phyloP scores from a whole-genome alignment of 108 stramenopile genomes.

The Seminavis robusta region DNA sequence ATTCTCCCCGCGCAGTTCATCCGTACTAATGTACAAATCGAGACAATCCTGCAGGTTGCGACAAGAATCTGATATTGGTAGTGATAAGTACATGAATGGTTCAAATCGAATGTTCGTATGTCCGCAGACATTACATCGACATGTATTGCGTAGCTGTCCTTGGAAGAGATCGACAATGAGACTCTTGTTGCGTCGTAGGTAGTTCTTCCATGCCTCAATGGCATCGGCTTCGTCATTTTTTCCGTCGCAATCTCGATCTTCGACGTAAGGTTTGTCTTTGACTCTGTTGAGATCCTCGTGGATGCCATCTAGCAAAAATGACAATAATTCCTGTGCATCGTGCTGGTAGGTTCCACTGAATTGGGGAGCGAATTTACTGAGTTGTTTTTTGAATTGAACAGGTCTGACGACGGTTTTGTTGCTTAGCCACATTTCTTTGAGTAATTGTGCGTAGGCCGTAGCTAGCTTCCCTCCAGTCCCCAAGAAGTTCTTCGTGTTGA shows the following conservation, averaged over 20 bases:
- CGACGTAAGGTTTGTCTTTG: constrained; percentile 73
- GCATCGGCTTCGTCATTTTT: constrained; percentile 77
- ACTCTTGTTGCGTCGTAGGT: constrained; percentile 79
- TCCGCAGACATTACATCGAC: constrained; percentile 69
- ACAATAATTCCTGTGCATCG: constrained; percentile 89
- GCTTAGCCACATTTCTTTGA: constrained; percentile 86
- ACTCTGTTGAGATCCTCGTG: constrained; percentile 96
- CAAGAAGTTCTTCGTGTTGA: constrained; percentile 86
- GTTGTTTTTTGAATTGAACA: constrained; percentile 58
- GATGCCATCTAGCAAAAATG: constrained; percentile 85
- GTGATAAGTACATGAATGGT: constrained; percentile 92
- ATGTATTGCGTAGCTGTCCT: constrained; percentile 89
- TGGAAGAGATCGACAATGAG: constrained; percentile 94
- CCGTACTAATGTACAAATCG: constrained; percentile 64
- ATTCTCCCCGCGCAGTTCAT: constrained; percentile 70
- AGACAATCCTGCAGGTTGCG: constrained; percentile 73
- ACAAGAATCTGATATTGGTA: constrained; percentile 55
- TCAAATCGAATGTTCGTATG: constrained; percentile 85
- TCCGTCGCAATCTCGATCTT: constrained; percentile 85
- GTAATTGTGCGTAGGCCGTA: constrained; percentile 73
- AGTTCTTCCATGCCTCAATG: constrained; percentile 80
- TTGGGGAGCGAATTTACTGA: constrained; percentile 76
- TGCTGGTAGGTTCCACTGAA: constrained; percentile 92
- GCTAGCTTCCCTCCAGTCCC: constrained; percentile 83
- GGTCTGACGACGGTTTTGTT: constrained; percentile 33